These are phyloP conservation scores for Clonostachys byssicola DNA, from an alignment of 2,329 filamentous ascomycete genomes.

Conservation along the genomic window DNA sequence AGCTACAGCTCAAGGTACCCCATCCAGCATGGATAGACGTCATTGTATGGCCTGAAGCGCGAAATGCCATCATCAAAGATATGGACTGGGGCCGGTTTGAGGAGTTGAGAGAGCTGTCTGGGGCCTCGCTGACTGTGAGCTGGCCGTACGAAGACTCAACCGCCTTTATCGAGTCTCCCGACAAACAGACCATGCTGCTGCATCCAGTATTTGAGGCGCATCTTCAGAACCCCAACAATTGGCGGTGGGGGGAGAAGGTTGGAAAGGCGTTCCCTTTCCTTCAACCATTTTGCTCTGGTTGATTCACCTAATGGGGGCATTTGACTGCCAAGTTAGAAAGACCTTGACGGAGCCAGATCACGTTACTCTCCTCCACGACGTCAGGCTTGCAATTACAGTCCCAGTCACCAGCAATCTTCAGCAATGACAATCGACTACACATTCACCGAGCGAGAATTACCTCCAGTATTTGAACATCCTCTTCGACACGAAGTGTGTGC, in stretches of 20 bases:
- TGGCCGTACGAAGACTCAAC: not conserved
- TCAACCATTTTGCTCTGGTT: too few species aligned
- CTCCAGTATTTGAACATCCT: too few species aligned
- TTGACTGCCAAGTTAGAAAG: too few species aligned
- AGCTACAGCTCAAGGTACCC: constrained; percentile 12
- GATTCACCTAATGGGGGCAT: too few species aligned
- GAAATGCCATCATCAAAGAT: constrained; percentile 10
- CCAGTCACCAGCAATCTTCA: too few species aligned
- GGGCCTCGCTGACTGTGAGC: not conserved
- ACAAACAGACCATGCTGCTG: not conserved
- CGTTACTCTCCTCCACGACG: too few species aligned
- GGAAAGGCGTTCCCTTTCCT: not conserved
- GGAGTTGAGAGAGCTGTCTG: not conserved
- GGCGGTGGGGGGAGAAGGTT: not conserved
- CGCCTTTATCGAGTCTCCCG: not conserved
- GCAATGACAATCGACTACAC: too few species aligned
- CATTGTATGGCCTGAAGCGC: constrained; percentile 10
- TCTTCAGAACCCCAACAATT: not conserved
- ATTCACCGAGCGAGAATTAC: too few species aligned
- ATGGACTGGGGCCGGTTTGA: constrained; percentile 1
- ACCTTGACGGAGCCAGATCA: too few species aligned
- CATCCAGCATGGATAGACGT: constrained; percentile 17
- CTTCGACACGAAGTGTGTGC: too few species aligned
- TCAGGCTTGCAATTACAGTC: too few species aligned
- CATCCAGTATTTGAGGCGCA: not conserved